Evolutionary conservation across 2,329 filamentous ascomycete genomes (phyloP).

Genomic region (Diaporthe longicolla): DNA sequence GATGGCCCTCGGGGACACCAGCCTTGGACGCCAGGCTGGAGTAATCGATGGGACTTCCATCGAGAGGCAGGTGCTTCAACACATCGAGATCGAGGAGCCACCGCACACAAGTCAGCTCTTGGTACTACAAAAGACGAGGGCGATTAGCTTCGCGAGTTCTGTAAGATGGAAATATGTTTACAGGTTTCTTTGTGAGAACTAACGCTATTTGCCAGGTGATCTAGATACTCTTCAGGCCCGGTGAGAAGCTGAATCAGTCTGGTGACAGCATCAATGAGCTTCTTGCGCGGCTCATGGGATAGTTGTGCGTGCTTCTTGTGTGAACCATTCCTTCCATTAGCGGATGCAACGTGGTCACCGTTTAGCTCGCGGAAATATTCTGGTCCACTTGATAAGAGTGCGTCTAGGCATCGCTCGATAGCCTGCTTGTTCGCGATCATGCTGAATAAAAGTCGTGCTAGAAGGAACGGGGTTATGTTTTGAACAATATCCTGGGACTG

Average conservation of each 20-base stretch:
- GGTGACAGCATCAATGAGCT: constrained; percentile 12
- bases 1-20: neutral
- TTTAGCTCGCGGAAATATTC: constrained; percentile 5
- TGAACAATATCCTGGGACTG: neutral
- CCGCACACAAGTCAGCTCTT: constrained; percentile 12
- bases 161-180: neutral
- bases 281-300: constrained; percentile 7
- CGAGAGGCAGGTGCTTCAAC: constrained; percentile 1
- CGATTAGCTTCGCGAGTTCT: neutral
- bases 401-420: neutral
- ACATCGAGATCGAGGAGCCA: constrained; percentile 11
- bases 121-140: neutral
- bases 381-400: neutral
- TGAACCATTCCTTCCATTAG: neutral
- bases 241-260: constrained; percentile 8
- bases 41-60: constrained; percentile 8
- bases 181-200: neutral
- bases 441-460: neutral
- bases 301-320: neutral
- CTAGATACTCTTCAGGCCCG: neutral
- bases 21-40: neutral
- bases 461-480: neutral
- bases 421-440: neutral
- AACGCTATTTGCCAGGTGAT: constrained; percentile 14
- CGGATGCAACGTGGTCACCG: neutral